phyloP scores from a whole-genome alignment of 257 asterid species.

The Coffea canephora region DNA sequence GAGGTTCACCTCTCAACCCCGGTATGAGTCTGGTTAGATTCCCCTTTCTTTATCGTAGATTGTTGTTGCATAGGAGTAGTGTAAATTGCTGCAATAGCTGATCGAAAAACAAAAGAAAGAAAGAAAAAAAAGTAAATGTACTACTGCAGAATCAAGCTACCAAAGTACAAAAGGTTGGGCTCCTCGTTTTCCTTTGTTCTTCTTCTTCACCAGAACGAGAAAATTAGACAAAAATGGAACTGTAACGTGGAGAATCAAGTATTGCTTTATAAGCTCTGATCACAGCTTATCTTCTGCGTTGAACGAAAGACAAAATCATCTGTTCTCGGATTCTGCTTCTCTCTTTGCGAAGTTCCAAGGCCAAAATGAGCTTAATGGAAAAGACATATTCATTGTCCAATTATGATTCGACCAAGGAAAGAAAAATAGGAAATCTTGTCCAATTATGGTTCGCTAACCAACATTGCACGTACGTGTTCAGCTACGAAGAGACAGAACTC shows the following conservation, averaged over 20 bases:
- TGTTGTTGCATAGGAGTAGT: too few relatives aligned
- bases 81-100: too few relatives aligned
- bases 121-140: background rate
- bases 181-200: background rate
- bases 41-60: too few relatives aligned
- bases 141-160: background rate
- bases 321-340: background rate
- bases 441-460: background rate
- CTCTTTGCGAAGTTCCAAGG: background rate
- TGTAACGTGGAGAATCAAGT: background rate
- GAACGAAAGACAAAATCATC: background rate
- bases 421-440: background rate
- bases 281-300: background rate
- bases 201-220: background rate
- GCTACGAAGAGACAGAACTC: background rate
- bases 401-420: background rate
- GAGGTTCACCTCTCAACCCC: too few relatives aligned
- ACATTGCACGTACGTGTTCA: constrained; percentile 5
- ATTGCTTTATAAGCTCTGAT: background rate
- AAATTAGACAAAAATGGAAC: background rate
- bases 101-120: too few relatives aligned
- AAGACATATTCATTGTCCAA: background rate
- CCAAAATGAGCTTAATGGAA: background rate
- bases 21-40: too few relatives aligned
- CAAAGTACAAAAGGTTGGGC: background rate